phyloP scores from a whole-genome alignment of 257 asterid genomes.

The Jacaranda copaia region DNA sequence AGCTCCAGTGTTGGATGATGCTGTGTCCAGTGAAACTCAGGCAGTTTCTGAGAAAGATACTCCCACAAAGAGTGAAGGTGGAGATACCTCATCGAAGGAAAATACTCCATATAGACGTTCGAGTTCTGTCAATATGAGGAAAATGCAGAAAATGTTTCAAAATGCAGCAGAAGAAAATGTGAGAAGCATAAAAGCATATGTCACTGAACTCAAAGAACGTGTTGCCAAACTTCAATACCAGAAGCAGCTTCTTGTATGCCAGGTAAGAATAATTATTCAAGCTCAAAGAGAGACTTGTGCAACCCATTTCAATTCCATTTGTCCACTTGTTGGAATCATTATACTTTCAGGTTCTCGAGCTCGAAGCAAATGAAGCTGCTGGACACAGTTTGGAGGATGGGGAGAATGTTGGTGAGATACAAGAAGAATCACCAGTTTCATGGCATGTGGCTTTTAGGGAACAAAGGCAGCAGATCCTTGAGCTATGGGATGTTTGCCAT shows the following conservation, averaged over 20 bases:
- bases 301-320: not conserved
- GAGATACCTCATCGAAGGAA: slow-evolving; percentile 84
- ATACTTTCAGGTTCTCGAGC: slow-evolving; percentile 78
- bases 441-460: slow-evolving; percentile 76
- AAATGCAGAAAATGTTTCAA: slow-evolving; percentile 97
- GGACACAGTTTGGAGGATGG: slow-evolving; percentile 77
- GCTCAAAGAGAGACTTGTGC: not conserved
- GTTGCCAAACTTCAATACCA: slow-evolving; percentile 98
- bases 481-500: slow-evolving; percentile 86
- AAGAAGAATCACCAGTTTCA: slow-evolving; percentile 79
- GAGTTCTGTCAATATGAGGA: slow-evolving; percentile 93
- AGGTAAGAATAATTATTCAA: slow-evolving; percentile 51
- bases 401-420: slow-evolving; percentile 54
- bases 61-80: slow-evolving; percentile 86
- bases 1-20: slow-evolving; percentile 71
- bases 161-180: slow-evolving; percentile 99
- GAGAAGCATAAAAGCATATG: slow-evolving; percentile 91
- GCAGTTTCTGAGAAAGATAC: slow-evolving; percentile 76
- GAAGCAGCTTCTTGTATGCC: slow-evolving; percentile 97
- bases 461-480: slow-evolving; percentile 85
- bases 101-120: slow-evolving; percentile 91
- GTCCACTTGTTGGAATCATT: not conserved
- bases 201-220: slow-evolving; percentile 94
- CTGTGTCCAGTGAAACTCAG: slow-evolving; percentile 60
- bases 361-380: slow-evolving; percentile 93